Conservation (phyloP, 2,329 filamentous ascomycete genomes). For the Coniochaeta sp. region DNA sequence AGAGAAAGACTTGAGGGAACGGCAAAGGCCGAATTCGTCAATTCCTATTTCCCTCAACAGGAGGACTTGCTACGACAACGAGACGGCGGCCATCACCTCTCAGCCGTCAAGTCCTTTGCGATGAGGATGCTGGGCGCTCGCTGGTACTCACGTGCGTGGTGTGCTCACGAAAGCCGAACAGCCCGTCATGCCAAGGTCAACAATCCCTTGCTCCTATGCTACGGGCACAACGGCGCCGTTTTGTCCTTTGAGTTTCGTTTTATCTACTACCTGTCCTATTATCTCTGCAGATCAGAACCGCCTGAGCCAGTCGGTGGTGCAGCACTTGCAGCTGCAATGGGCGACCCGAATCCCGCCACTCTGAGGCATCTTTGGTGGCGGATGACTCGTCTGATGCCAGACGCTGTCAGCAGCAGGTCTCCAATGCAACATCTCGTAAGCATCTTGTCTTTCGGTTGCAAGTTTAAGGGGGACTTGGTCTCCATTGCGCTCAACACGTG, state of each 20-base stretch:
- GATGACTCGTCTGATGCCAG: conserved; percentile 7
- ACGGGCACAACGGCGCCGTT: conserved; percentile 8
- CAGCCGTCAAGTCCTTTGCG: conserved; percentile 7
- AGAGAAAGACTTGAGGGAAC: conserved; percentile 4
- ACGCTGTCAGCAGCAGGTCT: not conserved
- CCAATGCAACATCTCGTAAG: conserved; percentile 14
- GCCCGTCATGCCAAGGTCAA: conserved; percentile 9
- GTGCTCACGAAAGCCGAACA: conserved; percentile 17
- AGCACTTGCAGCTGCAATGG: not conserved
- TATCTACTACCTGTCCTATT: conserved; percentile 10
- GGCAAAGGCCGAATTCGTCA: conserved; percentile 10
- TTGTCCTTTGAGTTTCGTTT: conserved; percentile 17
- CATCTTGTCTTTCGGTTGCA: conserved; percentile 11
- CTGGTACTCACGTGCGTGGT: conserved; percentile 17
- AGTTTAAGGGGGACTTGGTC: conserved; percentile 12
- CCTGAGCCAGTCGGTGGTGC: not conserved
- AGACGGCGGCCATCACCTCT: too few relatives aligned
- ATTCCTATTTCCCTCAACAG: conserved; percentile 8
- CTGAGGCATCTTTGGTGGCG: conserved; percentile 12
- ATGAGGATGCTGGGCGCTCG: conserved; percentile 12
- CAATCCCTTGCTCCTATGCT: conserved; percentile 17
- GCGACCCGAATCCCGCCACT: conserved; percentile 7
- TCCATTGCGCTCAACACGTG: conserved; percentile 19
- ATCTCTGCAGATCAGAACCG: conserved; percentile 6
- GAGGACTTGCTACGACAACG: too few relatives aligned